These are phyloP conservation scores for Torrubiella hemipterigena DNA, from an alignment of 2,329 filamentous ascomycete species.

Conservation along the genomic window DNA sequence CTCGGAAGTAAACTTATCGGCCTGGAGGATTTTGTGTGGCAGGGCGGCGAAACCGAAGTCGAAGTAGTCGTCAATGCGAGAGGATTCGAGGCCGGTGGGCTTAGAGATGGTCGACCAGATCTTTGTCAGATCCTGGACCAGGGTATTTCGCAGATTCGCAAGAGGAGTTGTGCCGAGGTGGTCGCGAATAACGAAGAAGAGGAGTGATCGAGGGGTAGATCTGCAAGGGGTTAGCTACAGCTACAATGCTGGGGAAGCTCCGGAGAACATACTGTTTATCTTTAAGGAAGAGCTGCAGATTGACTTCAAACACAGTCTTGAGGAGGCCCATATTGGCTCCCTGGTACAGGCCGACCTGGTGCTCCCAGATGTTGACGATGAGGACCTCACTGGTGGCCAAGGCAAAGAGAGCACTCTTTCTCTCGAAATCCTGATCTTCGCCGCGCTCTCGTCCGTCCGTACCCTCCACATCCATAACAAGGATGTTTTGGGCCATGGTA, in stretches of 20 bases:
- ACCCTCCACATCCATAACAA: constrained; percentile 98
- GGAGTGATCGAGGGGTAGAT: constrained; percentile 75
- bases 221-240: constrained; percentile 29
- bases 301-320: constrained; percentile 99
- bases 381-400: constrained; percentile 95
- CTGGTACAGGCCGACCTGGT: constrained; percentile 95
- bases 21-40: constrained; percentile 93
- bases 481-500: constrained; percentile 89
- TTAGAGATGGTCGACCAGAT: constrained; percentile 93
- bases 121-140: constrained; percentile 80
- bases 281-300: constrained; percentile 91
- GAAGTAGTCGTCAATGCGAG: constrained; percentile 92
- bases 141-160: constrained; percentile 76
- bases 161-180: constrained; percentile 88
- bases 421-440: constrained; percentile 97
- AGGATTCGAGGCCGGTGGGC: constrained; percentile 75
- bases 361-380: constrained; percentile 98
- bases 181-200: constrained; percentile 98
- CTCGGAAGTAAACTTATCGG: constrained; percentile 76
- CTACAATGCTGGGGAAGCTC: constrained; percentile 1
- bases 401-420: constrained; percentile 94
- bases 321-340: constrained; percentile 97
- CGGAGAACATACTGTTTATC: constrained; percentile 63
- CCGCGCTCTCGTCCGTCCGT: constrained; percentile 93
- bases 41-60: constrained; percentile 95